phyloP scores from a whole-genome alignment of 2,329 filamentous ascomycete species.

The Alternaria tenuissima region DNA sequence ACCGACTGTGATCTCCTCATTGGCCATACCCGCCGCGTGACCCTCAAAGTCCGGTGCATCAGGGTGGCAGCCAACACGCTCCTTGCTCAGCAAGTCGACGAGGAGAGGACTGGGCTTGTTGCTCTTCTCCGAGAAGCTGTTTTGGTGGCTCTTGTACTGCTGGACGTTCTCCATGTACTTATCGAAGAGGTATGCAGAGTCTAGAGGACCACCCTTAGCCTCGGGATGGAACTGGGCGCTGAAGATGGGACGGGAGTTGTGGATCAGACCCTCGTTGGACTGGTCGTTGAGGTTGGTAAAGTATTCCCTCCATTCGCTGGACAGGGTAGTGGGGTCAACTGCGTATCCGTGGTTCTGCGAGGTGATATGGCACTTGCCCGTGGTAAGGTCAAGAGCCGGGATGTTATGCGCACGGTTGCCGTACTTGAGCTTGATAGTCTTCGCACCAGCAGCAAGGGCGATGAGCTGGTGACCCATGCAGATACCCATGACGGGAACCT shows the following conservation, averaged over 20 bases:
- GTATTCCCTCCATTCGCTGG: conserved; percentile 93
- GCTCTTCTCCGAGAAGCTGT: conserved; percentile 76
- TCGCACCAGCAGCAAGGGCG: conserved; percentile 85
- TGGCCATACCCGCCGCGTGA: conserved; percentile 38
- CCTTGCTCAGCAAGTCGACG: conserved; percentile 90
- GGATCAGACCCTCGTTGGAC: conserved; percentile 97
- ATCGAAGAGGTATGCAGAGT: conserved; percentile 95
- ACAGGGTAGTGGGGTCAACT: conserved; percentile 83
- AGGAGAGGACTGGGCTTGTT: conserved; percentile 87
- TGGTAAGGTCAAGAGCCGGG: conserved; percentile 90
- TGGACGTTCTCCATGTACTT: conserved; percentile 91
- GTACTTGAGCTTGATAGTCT: conserved; percentile 98
- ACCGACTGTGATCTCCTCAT: conserved; percentile 40
- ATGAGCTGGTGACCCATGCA: conserved; percentile 97
- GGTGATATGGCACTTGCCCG: conserved; percentile 97
- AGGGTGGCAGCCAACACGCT: conserved; percentile 83
- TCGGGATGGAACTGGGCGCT: conserved; percentile 99
- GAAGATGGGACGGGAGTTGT: conserved; percentile 96
- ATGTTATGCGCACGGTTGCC: conserved; percentile 99
- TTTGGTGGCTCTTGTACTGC: conserved; percentile 85
- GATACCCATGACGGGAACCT: conserved; percentile 95
- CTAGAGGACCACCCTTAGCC: conserved; percentile 95
- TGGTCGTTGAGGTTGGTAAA: conserved; percentile 98
- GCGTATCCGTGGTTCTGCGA: conserved; percentile 99
- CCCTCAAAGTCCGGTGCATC: conserved; percentile 46